phyloP scores from a whole-genome alignment of 2,329 filamentous ascomycete genomes.

The Aspergillus pseudoviridinutans region DNA sequence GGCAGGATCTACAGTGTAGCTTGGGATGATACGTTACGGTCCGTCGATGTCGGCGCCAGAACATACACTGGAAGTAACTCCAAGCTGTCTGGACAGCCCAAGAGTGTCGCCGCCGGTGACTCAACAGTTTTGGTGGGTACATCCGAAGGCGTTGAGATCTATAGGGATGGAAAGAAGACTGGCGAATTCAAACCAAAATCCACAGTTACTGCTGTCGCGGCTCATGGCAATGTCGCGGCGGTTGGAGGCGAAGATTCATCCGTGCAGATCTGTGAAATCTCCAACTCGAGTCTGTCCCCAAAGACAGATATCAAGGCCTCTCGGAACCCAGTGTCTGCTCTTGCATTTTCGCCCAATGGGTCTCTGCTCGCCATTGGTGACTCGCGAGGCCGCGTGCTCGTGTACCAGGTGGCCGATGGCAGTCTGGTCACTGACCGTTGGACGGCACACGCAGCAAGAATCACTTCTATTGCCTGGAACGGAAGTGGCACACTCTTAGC shows the following conservation, averaged over 20 bases:
- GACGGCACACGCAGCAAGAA: constrained; percentile 66
- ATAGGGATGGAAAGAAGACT: constrained; percentile 55
- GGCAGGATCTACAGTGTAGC: constrained; percentile 76
- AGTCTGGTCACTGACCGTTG: constrained; percentile 75
- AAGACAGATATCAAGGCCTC: constrained; percentile 61
- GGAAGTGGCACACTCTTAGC: constrained; percentile 70
- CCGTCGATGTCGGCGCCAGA: constrained; percentile 68
- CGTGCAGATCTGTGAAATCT: constrained; percentile 68
- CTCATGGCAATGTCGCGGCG: constrained; percentile 64
- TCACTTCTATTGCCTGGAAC: constrained; percentile 74
- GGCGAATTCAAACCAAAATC: constrained; percentile 60
- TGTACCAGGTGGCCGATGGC: constrained; percentile 66
- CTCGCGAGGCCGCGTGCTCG: constrained; percentile 79
- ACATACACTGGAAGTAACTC: constrained; percentile 68
- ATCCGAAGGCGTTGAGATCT: constrained; percentile 56
- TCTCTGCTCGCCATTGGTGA: constrained; percentile 76
- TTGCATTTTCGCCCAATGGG: constrained; percentile 82
- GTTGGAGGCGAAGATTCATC: constrained; percentile 72
- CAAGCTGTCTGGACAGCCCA: constrained; percentile 75
- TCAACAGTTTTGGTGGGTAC: constrained; percentile 57
- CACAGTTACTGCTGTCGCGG: constrained; percentile 67
- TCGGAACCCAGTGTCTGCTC: constrained; percentile 67
- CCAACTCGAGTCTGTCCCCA: constrained; percentile 52
- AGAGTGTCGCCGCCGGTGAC: constrained; percentile 59
- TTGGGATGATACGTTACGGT: constrained; percentile 90